A percentile compares a stretch with the other conserved stretches of the same genome.
Conservation (phyloP, 352 stramenopile species). For the Globisporangium paroecandrum region DNA sequence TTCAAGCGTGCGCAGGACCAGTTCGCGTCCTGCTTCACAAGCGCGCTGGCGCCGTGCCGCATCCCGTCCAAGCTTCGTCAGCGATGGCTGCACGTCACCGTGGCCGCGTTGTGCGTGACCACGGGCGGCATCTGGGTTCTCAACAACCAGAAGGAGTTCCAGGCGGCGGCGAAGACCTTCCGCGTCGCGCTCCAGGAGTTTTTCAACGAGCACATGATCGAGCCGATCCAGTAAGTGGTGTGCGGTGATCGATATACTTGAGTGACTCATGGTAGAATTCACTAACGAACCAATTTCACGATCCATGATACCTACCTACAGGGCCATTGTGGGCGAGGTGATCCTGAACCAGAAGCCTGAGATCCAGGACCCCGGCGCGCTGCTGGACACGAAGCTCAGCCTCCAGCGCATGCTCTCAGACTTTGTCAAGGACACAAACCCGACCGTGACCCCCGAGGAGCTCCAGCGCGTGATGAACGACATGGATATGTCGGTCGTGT, state of each 20-base stretch:
- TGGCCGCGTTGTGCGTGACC: slow-evolving; percentile 49
- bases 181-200: slow-evolving; percentile 57
- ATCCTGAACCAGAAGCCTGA: slow-evolving; percentile 82
- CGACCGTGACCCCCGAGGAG: slow-evolving; percentile 32
- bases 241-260: background rate
- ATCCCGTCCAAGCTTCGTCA: slow-evolving; percentile 70
- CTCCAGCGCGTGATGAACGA: slow-evolving; percentile 51
- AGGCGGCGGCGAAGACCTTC: slow-evolving; percentile 37
- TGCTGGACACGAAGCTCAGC: slow-evolving; percentile 78
- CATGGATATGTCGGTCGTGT: slow-evolving; percentile 79
- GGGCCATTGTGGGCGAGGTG: slow-evolving; percentile 73
- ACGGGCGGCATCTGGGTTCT: slow-evolving; percentile 57
- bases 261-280: background rate
- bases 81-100: slow-evolving; percentile 64
- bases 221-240: slow-evolving; percentile 38
- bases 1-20: slow-evolving; percentile 44
- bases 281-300: background rate
- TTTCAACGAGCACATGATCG: slow-evolving; percentile 75
- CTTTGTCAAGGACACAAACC: slow-evolving; percentile 75
- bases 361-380: slow-evolving; percentile 75
- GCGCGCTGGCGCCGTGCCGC: slow-evolving; percentile 53
- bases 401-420: slow-evolving; percentile 80
- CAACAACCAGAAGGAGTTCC: slow-evolving; percentile 68
- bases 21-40: slow-evolving; percentile 48
- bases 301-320: slow-evolving; percentile 11